Base-by-base conservation (phyloP, 257 asterid species). In the Perilla frutescens region DNA sequence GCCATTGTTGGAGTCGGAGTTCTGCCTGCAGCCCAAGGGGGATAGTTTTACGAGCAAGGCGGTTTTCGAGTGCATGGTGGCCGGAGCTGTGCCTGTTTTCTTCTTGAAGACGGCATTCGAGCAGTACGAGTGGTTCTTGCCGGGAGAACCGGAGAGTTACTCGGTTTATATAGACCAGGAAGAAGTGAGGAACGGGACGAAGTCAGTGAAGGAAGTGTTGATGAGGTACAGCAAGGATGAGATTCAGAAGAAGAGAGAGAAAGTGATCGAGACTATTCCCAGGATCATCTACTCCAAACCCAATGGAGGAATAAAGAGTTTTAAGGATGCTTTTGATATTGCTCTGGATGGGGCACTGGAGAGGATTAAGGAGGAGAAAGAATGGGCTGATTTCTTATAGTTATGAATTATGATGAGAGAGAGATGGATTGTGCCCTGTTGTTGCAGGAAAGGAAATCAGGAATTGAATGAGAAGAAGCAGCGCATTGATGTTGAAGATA, bases 41-140 rank as follows among this genome's bases (percentile, higher is more conserved):
- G 96, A 92, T n/a, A 86, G 88, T 6, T 81, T 36, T 34, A 92
- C 98, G 8, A 73, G 91, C 62, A 76, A 77, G 63, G 81, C 88
- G n/a, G 86, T 85, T 15, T 92, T 92, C 14, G 98, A 92, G n/a
- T 92, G 96, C 57, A 79, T 92, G 90, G 68, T 92, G 13, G 88
- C 96, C 3, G 98, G 98, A 41, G 80, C 98, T 0, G 85, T 92
- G 6, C 98, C 97, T 2, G 97, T 93, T 2, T 91, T 89, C 34
- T 91, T 93, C 89, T 59, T 82, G 85, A 83, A 85, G 51, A 74
- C 88, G 3, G 90, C 90, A 1, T 91, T 90, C 48, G 92, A 81
- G 40, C 99, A 91, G 81, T 87, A 91, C 63, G 90, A 88, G 73
- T 88, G 97, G 99, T 94, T 88, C 80, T 65, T 94, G 67, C 96